Evolutionary conservation across 2,329 filamentous ascomycete species (phyloP), one percentile per base, ranked within the genome.

Genomic region (Aspergillus pseudoterreus): DNA sequence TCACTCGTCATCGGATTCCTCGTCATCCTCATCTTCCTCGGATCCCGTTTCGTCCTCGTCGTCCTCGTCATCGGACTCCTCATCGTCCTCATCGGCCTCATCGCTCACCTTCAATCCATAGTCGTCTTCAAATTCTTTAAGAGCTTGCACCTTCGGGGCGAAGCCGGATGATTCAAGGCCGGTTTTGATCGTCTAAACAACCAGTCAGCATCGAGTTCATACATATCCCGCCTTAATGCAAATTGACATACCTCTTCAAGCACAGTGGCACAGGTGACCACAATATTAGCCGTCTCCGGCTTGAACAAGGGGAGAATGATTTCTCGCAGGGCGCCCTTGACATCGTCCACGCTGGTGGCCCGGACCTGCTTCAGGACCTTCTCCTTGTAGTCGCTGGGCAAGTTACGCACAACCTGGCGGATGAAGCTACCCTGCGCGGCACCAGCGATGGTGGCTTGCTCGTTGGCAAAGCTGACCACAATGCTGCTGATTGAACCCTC

Each of bases 401-500:
- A 77, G 1, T 83, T 86, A 12, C 87, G 82, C 45, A 97, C 81
- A 5, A 95, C 92, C 51, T 89, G 83, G 53, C 87, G 83, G 10
- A 92, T 79, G 69, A 95, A 99, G 65, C 90, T 92, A 60, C 88
- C 84, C 64, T 86, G 82, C 1, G 92, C 94, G 0, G 94, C 92
- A 41, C 81, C 83, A 6, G 86, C 82, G 80, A 95, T 89, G 0
- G 89, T 96, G 2, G 87, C 81, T 70, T 96, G 90, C 65, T 95
- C 89, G 61, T 96, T 90, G 1, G 92, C 94, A 65, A 95, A 88
- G 46, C 79, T 80, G 55, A 92, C 85, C 32, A 99, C 90, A 52
- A 99, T 91, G 60, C 86, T 87, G 65, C 88, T 94, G 53, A 99
- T 88, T 4, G 92, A 91, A 5, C 90, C 92, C 71, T 97, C 90